phyloP scores from a whole-genome alignment of 1,284 basidiomycete species.

The Leccinum griseonigrum region DNA sequence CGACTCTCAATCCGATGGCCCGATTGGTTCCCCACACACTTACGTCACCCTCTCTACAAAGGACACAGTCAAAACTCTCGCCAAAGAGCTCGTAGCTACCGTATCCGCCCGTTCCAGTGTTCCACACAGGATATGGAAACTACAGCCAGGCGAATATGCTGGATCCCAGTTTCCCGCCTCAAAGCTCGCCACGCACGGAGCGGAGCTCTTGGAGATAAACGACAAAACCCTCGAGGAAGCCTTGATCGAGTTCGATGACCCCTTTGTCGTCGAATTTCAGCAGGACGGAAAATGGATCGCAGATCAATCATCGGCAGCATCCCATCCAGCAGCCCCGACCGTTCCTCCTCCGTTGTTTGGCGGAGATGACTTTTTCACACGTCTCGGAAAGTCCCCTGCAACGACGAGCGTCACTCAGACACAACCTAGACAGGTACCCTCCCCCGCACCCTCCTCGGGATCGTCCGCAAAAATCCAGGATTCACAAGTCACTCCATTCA shows the following conservation, averaged over 20 bases:
- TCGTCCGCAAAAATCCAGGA: slow-evolving; percentile 28
- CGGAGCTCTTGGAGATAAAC: slow-evolving; percentile 36
- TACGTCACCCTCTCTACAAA: slow-evolving; percentile 50
- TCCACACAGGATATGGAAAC: slow-evolving; percentile 61
- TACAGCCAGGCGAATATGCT: slow-evolving; percentile 41
- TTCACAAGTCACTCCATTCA: slow-evolving; percentile 26
- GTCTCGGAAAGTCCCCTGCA: slow-evolving; percentile 33
- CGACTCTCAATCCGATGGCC: slow-evolving; percentile 24
- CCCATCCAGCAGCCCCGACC: slow-evolving; percentile 14
- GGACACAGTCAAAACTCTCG: slow-evolving; percentile 46
- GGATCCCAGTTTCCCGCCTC: slow-evolving; percentile 39
- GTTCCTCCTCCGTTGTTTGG: slow-evolving; percentile 52
- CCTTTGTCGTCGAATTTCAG: slow-evolving; percentile 66
- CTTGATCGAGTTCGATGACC: slow-evolving; percentile 54
- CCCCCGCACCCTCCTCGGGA: slow-evolving; percentile 22
- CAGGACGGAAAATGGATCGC: slow-evolving; percentile 51
- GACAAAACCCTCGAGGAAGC: slow-evolving; percentile 57
- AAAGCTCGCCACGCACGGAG: slow-evolving; percentile 38
- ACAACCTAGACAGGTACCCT: slow-evolving; percentile 28
- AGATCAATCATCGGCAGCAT: slow-evolving; percentile 24
- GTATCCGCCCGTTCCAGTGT: slow-evolving; percentile 32
- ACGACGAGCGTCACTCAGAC: slow-evolving; percentile 25
- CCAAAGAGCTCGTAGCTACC: slow-evolving; percentile 37
- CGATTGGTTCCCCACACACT: slow-evolving; percentile 25
- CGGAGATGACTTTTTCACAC: slow-evolving; percentile 59